Base-by-base conservation (phyloP, 139 green algal genomes). In the Closterium sp. region DNA sequence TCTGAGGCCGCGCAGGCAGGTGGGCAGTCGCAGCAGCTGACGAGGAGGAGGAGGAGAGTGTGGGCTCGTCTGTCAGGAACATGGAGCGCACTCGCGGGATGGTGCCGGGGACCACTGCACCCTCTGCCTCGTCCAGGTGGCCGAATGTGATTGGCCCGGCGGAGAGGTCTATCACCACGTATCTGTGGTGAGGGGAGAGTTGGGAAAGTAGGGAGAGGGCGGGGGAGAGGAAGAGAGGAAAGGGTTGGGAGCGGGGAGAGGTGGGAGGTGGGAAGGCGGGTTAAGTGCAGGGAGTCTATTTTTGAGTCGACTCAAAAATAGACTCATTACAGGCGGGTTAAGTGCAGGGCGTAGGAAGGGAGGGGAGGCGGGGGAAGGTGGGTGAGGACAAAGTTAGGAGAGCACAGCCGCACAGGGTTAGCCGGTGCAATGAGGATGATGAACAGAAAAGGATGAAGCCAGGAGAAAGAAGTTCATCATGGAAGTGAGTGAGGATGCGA, bases 151-250 rank as follows among this genome's bases (percentile, higher is more conserved):
- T 84, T 21, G 92, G 92, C 1, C 90, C 93, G 2, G 93, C 93
- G 5, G 90, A 92, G 3, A 95, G 36, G 84, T 95, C 93, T 16
- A 93, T 33, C 9, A 95, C 93, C 19, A 85, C 93, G 69, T 93
- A 95, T 33, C 90, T 93, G 87, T 34, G 9, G 43, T 28, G 43
- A 1, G 7, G 43, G 43, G 43, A 69, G 43, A 16, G 43, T 25
- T 25, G 23, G 43, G 43, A 16, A 16, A 69, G n/a, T n/a, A 25
- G 43, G 10, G 43, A 69, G 43, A 69, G 43, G 43, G 43, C 1
- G 23, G 43, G 23, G 43, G 21, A 25, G 43, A 69, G 43, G 43
- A 66, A 6, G 36, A 55, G 36, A 55, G 36, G 6, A 55, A 6
- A 55, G 36, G 4, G 36, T 55, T 55, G 36, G 6, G 36, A 6